Base-by-base conservation (phyloP, 2,329 filamentous ascomycete genomes). In the Blumeriella jaapii region DNA sequence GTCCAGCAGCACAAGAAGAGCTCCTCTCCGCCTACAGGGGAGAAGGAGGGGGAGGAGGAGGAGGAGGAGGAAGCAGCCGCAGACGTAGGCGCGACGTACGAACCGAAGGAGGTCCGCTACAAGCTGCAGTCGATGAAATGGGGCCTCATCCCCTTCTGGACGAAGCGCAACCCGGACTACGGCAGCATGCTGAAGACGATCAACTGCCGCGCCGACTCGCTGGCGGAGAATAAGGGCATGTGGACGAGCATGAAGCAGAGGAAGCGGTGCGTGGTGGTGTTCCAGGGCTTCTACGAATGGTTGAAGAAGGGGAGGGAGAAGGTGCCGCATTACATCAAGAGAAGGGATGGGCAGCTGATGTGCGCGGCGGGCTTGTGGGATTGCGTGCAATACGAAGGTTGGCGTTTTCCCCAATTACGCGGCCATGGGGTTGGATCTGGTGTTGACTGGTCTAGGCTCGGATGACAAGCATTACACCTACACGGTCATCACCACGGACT, bases 261-360 rank as follows among this genome's bases (percentile, higher is more conserved):
- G 48, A 94, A 95, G 61, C 70, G 91, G 18, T 96, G 91, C 56
- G 67, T 96, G 14, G 75, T 96, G 7, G 55, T 94, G 5, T 86
- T 83, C 7, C 81, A 95, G 58, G 91, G 91, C 1, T 98, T 96
- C 59, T 98, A 85, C 53, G 91, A 98, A 59, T 96, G 91, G 91
- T 63, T 93, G 40, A 89, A 89, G 59, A 83, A 78, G 50, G 68
- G 69, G 1, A 87, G 82, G 48, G 80, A 91, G 35, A 93, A 84
- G 60, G 62, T 89, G 2, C 89, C 91, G 8, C 77, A 96, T 58
- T 95, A 77, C 51, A 71, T 85, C 14, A 87, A 78, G 59, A 68
- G 86, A 17, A 82, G 76, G 48, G 89, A 96, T 55, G 82, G 82
- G 0, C 71, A 76, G 49, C 61, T 95, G 49, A 83, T 57, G 79